Evolutionary conservation across 164 flowering plant genomes (phyloP), one percentile per base, ranked within the genome.

Genomic region (Magnolia kwangsiensis): DNA sequence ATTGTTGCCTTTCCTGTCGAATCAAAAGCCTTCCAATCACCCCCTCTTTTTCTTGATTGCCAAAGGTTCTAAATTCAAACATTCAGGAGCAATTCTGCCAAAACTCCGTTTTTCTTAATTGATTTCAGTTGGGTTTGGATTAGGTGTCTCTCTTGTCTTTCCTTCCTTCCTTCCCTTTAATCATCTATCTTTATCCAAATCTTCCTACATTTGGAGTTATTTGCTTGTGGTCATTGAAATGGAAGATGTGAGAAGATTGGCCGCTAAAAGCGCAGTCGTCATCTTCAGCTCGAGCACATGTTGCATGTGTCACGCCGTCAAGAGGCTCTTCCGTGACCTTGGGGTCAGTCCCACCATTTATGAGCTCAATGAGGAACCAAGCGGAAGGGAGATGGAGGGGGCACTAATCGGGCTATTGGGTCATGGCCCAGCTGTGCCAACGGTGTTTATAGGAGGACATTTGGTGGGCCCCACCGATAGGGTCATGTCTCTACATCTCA

Each of bases 241-340:
- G 85, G 87, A 85, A 1, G 37, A 65, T 10, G 81, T 85, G 50
- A 50, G 16, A 27, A 82, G 23, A 51, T 65, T 83, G 78, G 77
- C 80, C 0, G 66, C 79, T 0, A 74, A 79, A 20, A 85, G 77
- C 19, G 83, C 86, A 2, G 88, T 86, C 29, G 88, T 86, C 78
- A 84, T 86, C 49, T 84, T 84, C 72, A 86, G 82, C 75, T 77
- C 72, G 81, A 85, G 85, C 29, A 71, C 86, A 31, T 85, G 86
- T 21, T 82, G 84, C 79, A 84, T 86, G 88, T 81, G 82, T 61
- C 83, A 86, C 71, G 79, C 84, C 18, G 69, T 81, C 51, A 86
- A 81, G 80, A 78, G 78, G 37, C 80, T 86, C 2, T 79, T 86
- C 74, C 76, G 70, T 55, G 84, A 82, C 7, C 80, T 78, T 18